Evolutionary conservation across 108 stramenopile genomes (phyloP).

Genomic region (Nitzschia putrida): DNA sequence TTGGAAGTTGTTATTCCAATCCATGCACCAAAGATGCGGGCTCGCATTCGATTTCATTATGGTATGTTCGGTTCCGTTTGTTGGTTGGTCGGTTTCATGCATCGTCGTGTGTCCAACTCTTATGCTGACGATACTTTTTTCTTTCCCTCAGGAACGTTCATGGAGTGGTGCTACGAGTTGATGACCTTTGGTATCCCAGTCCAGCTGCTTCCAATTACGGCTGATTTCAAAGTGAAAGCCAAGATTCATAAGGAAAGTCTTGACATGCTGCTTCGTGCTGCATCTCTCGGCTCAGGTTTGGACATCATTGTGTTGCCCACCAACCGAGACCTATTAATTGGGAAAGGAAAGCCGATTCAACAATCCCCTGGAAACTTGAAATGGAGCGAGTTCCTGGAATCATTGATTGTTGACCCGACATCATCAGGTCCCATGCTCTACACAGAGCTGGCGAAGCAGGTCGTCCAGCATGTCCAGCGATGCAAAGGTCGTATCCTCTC

Average conservation of each 20-base stretch:
- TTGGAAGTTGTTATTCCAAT: too few species aligned
- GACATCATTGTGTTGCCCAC: not conserved
- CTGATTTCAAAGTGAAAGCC: constrained; percentile 16
- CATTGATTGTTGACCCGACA: too few species aligned
- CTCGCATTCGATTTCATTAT: too few species aligned
- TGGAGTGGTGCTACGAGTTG: constrained; percentile 17
- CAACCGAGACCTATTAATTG: constrained; percentile 27
- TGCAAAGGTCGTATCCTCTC: constrained; percentile 18
- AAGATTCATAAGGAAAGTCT: constrained; percentile 21
- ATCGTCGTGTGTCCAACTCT: too few species aligned
- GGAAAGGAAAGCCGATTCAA: constrained; percentile 29
- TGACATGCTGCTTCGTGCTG: not conserved
- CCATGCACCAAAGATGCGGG: too few species aligned
- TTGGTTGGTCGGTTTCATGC: too few species aligned
- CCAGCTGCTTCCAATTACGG: constrained; percentile 14
- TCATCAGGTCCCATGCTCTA: too few species aligned
- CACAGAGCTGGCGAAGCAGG: too few species aligned
- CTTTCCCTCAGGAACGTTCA: constrained; percentile 15
- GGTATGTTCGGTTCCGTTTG: too few species aligned
- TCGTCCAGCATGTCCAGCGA: too few species aligned
- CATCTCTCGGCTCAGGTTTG: not conserved
- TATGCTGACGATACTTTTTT: too few species aligned
- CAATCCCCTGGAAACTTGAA: constrained; percentile 24
- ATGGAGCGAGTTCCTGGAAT: too few species aligned
- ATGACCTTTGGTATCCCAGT: constrained; percentile 29